Evolutionary conservation across 225 moss, liverwort and hornwort species (phyloP).

Genomic region (Asterella californica): DNA sequence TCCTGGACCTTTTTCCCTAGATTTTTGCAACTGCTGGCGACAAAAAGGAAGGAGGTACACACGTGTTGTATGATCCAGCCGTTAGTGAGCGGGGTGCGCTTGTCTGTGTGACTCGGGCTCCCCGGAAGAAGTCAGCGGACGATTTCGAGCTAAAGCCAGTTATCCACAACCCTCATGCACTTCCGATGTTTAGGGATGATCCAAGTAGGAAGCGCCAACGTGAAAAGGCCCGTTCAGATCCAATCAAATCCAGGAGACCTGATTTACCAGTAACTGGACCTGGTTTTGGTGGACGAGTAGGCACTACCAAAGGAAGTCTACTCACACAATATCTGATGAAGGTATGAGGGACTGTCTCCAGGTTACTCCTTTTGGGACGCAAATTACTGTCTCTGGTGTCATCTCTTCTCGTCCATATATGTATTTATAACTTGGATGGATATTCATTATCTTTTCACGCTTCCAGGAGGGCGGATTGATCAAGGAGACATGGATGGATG

Average conservation of each 20-base stretch:
- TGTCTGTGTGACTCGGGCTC: constrained; percentile 90
- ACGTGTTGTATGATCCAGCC: constrained; percentile 87
- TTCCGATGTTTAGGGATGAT: constrained; percentile 94
- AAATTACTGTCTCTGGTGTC: not conserved
- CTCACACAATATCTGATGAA: constrained; percentile 97
- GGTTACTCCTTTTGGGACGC: not conserved
- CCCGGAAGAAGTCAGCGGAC: constrained; percentile 86
- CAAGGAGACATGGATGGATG: constrained; percentile 99
- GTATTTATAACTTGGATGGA: not conserved
- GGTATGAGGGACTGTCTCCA: constrained; percentile 32
- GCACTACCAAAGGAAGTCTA: constrained; percentile 92
- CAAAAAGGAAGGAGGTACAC: constrained; percentile 71
- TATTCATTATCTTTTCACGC: not conserved
- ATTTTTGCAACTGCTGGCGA: constrained; percentile 91
- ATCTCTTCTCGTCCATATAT: not conserved
- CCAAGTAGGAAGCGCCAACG: constrained; percentile 93
- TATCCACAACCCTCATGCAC: constrained; percentile 92
- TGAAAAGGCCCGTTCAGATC: constrained; percentile 88
- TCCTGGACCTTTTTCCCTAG: constrained; percentile 31
- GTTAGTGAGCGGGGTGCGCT: constrained; percentile 91
- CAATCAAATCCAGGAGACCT: constrained; percentile 83
- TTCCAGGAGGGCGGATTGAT: constrained; percentile 98
- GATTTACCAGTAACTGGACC: constrained; percentile 95
- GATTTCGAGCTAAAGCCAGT: constrained; percentile 82
- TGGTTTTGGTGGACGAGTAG: constrained; percentile 97